Conservation (phyloP, 768 basidiomycete species). For the Psilocybe cyanescens region DNA sequence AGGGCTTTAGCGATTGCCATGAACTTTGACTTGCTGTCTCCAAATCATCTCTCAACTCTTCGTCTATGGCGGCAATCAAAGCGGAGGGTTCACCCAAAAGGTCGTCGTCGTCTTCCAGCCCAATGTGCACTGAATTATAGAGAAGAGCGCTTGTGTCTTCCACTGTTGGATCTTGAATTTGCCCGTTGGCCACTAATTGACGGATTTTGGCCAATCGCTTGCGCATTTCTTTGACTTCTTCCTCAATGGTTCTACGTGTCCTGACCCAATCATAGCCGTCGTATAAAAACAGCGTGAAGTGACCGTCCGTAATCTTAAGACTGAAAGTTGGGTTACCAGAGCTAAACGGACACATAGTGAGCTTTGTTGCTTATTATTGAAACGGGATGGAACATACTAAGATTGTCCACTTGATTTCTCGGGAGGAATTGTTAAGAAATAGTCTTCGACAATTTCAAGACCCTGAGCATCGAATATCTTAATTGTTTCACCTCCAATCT, state of each 20-base stretch:
- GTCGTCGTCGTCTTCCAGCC: constrained; percentile 78
- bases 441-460: constrained; percentile 72
- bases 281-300: constrained; percentile 75
- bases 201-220: constrained; percentile 85
- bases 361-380: not conserved
- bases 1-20: constrained; percentile 83
- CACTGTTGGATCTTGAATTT: constrained; percentile 75
- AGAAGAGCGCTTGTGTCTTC: constrained; percentile 78
- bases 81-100: constrained; percentile 70
- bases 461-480: constrained; percentile 69
- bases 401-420: constrained; percentile 49
- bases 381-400: constrained; percentile 43
- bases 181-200: constrained; percentile 90
- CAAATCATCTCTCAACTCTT: constrained; percentile 78
- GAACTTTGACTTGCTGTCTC: constrained; percentile 83
- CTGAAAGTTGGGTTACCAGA: constrained; percentile 51
- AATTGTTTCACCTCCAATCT: constrained; percentile 84
- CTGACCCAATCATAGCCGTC: constrained; percentile 94
- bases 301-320: constrained; percentile 60
- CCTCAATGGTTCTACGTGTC: constrained; percentile 87
- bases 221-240: constrained; percentile 87
- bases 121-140: constrained; percentile 95
- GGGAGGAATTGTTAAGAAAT: constrained; percentile 68
- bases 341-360: constrained; percentile 27
- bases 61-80: constrained; percentile 90